A percentile compares a stretch with the other conserved stretches of the same genome.
phyloP scores from a whole-genome alignment of 139 green algal genomes.

The Gonium pectorale region DNA sequence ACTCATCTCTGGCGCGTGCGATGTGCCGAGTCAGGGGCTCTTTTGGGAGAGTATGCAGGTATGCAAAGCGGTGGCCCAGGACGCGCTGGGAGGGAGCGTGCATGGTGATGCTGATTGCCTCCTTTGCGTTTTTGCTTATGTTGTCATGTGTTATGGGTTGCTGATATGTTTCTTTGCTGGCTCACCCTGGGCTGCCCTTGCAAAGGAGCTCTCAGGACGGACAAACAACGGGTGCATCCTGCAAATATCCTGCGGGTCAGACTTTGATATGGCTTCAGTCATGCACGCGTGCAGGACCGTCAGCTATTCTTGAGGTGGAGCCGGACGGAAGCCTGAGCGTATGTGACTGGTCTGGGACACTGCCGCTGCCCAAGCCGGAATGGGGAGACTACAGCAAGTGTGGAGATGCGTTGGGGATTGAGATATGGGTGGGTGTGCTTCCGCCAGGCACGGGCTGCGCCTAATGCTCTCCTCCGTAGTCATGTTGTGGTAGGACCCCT shows the following conservation, averaged over 20 bases:
- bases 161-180: no score
- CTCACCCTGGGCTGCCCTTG: no score
- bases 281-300: slow-evolving; percentile 40
- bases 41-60: slow-evolving; percentile 8
- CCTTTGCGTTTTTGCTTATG: no score
- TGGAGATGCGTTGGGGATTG: slow-evolving; percentile 29
- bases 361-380: slow-evolving; percentile 22
- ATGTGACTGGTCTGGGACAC: background rate
- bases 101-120: no score
- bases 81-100: no score
- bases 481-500: no score
- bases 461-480: background rate
- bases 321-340: slow-evolving; percentile 9
- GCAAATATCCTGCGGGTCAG: no score
- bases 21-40: background rate
- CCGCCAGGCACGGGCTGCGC: background rate
- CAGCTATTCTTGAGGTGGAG: slow-evolving; percentile 53
- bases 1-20: slow-evolving; percentile 63
- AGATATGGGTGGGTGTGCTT: slow-evolving; percentile 38
- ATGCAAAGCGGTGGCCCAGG: background rate
- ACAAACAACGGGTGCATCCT: no score
- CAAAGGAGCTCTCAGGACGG: no score
- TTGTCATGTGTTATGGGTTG: no score
- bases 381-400: slow-evolving; percentile 63
- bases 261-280: no score